Evolutionary conservation across 345 rosid genomes (phyloP).

Genomic region (Euphorbia pulcherrima): DNA sequence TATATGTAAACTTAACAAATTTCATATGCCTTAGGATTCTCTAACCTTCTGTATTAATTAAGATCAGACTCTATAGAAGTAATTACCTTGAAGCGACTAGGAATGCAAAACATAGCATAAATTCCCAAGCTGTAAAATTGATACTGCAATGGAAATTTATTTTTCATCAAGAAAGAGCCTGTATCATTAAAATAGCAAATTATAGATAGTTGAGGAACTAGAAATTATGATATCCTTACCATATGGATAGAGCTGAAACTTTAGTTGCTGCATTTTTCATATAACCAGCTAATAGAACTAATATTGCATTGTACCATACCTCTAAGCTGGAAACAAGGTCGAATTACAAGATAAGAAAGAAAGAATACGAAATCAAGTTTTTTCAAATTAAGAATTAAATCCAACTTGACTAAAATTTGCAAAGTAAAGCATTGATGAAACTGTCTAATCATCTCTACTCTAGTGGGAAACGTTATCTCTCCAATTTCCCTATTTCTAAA

Average conservation of each 20-base stretch:
- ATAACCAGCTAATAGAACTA: slow-evolving; percentile 73
- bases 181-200: neutral
- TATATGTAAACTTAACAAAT: too few relatives aligned
- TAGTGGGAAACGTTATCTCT: too few relatives aligned
- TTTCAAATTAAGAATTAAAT: too few relatives aligned
- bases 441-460: too few relatives aligned
- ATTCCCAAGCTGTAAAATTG: slow-evolving; percentile 47
- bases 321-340: slow-evolving; percentile 47
- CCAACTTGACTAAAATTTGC: too few relatives aligned
- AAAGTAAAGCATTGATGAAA: too few relatives aligned
- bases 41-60: too few relatives aligned
- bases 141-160: slow-evolving; percentile 21
- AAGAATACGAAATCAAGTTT: too few relatives aligned
- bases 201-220: too few relatives aligned
- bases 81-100: slow-evolving; percentile 42
- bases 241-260: slow-evolving; percentile 76
- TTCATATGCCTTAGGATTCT: too few relatives aligned
- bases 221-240: slow-evolving; percentile 37
- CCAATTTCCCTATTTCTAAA: too few relatives aligned
- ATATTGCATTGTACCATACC: slow-evolving; percentile 64
- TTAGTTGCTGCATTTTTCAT: slow-evolving; percentile 50
- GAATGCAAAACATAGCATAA: slow-evolving; percentile 55
- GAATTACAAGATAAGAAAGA: neutral
- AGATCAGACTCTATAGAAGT: too few relatives aligned
- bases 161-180: neutral